Percentiles rank a stretch among this genome's conserved stretches.
Conservation (phyloP, 306 rosid species). For the Acacia confusa region DNA sequence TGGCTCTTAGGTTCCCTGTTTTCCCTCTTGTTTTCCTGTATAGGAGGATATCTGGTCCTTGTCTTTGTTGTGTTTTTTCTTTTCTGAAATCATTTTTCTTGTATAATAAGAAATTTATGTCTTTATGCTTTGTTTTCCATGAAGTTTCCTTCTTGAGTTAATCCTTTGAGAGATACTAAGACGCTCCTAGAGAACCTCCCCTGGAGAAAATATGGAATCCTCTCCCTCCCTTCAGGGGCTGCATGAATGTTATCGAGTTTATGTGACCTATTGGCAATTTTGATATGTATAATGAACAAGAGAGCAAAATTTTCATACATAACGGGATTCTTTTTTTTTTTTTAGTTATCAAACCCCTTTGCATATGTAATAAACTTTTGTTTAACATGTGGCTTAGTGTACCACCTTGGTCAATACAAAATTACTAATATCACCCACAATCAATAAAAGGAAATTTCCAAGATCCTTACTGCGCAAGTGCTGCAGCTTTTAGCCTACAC, state of each 20-base stretch:
- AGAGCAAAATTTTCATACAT: background rate
- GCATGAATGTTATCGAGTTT: background rate
- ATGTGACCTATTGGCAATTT: background rate
- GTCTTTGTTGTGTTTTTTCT: background rate
- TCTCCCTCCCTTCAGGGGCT: background rate
- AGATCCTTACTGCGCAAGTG: background rate
- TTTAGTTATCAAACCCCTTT: background rate
- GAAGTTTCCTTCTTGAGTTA: background rate
- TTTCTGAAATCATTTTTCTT: background rate
- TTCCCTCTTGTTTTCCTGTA: background rate
- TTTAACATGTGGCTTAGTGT: background rate
- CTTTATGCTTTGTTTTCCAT: background rate
- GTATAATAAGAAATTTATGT: background rate
- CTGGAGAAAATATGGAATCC: background rate
- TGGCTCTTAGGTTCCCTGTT: background rate
- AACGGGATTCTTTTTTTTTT: background rate
- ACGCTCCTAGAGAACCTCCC: background rate
- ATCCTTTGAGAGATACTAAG: background rate
- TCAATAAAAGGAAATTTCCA: background rate
- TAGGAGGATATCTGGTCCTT: background rate
- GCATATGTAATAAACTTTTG: background rate
- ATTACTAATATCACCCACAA: background rate
- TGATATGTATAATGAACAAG: background rate
- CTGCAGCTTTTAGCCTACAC: slow-evolving; percentile 3
- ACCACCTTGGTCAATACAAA: background rate